Percentiles rank a stretch among this genome's conserved stretches.
Evolutionary conservation across 2,329 filamentous ascomycete genomes (phyloP).

Genomic region (Ploettnerulaceae sp.): DNA sequence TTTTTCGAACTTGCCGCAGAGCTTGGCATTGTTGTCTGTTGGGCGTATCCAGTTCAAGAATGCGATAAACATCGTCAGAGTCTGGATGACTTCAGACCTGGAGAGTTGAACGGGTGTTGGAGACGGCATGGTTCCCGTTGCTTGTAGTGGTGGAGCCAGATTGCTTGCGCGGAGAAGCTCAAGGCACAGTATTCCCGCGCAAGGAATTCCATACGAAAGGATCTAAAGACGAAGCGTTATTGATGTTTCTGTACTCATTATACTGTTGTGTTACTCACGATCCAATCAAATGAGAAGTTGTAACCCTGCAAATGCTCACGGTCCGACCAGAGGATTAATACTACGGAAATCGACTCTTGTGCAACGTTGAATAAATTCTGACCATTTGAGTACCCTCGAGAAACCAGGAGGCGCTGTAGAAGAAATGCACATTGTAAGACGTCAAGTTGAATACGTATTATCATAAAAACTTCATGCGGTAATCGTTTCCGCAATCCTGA

Average conservation of each 20-base stretch:
- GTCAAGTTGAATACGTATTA: slow-evolving; percentile 10
- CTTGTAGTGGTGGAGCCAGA: not conserved
- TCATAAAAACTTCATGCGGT: not conserved
- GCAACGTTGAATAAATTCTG: slow-evolving; percentile 8
- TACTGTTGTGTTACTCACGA: slow-evolving; percentile 6
- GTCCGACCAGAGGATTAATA: slow-evolving; percentile 4
- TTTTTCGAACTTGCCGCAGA: slow-evolving; percentile 11
- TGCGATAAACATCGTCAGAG: slow-evolving; percentile 12
- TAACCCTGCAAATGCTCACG: slow-evolving; percentile 4
- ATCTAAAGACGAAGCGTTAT: too few species aligned
- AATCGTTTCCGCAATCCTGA: not conserved
- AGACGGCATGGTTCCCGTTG: not conserved
- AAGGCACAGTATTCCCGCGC: slow-evolving; percentile 6
- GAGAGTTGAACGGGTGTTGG: slow-evolving; percentile 4
- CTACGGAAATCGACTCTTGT: slow-evolving; percentile 6
- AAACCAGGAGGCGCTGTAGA: slow-evolving; percentile 4
- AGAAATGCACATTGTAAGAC: slow-evolving; percentile 9
- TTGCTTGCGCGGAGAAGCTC: slow-evolving; percentile 9
- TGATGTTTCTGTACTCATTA: too few species aligned
- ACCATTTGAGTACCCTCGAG: slow-evolving; percentile 2
- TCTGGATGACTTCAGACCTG: slow-evolving; percentile 10
- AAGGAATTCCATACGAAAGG: slow-evolving; percentile 7
- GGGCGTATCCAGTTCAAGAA: slow-evolving; percentile 15
- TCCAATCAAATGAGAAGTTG: slow-evolving; percentile 10
- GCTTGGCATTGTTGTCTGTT: slow-evolving; percentile 11